Conservation (phyloP, 305 asterid species). For the Fraxinus baroniana region DNA sequence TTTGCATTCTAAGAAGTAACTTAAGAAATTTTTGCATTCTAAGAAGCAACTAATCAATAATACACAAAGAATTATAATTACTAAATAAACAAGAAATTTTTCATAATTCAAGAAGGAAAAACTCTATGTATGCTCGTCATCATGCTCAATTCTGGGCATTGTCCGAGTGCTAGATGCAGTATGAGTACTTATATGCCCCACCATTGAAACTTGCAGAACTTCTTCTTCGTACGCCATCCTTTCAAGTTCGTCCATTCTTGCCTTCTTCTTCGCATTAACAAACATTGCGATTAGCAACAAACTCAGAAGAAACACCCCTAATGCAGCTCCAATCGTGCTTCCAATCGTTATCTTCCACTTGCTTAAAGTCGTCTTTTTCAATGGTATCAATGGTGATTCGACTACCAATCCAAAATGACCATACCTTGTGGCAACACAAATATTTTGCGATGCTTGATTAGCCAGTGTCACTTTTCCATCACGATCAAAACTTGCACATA, state of each 20-base stretch:
- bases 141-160: slow-evolving; percentile 60
- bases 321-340: slow-evolving; percentile 64
- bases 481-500: slow-evolving; percentile 65
- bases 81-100: neutral
- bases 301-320: slow-evolving; percentile 62
- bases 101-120: neutral
- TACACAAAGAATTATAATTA: slow-evolving; percentile 28
- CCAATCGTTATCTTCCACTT: slow-evolving; percentile 61
- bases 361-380: slow-evolving; percentile 47
- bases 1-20: slow-evolving; percentile 3
- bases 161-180: slow-evolving; percentile 73
- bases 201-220: slow-evolving; percentile 93
- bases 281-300: slow-evolving; percentile 59
- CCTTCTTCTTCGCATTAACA: slow-evolving; percentile 78
- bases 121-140: slow-evolving; percentile 32
- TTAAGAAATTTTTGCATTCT: slow-evolving; percentile 1
- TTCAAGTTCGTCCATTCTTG: slow-evolving; percentile 77
- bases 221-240: slow-evolving; percentile 90
- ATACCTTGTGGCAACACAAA: slow-evolving; percentile 43
- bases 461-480: slow-evolving; percentile 58
- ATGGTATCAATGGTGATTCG: slow-evolving; percentile 63
- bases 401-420: slow-evolving; percentile 78
- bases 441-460: slow-evolving; percentile 36
- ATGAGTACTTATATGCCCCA: slow-evolving; percentile 80
- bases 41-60: slow-evolving; percentile 4